These are phyloP conservation scores for Cynara cardunculus DNA, from an alignment of 129 eudicot genomes.

Conservation along the genomic window DNA sequence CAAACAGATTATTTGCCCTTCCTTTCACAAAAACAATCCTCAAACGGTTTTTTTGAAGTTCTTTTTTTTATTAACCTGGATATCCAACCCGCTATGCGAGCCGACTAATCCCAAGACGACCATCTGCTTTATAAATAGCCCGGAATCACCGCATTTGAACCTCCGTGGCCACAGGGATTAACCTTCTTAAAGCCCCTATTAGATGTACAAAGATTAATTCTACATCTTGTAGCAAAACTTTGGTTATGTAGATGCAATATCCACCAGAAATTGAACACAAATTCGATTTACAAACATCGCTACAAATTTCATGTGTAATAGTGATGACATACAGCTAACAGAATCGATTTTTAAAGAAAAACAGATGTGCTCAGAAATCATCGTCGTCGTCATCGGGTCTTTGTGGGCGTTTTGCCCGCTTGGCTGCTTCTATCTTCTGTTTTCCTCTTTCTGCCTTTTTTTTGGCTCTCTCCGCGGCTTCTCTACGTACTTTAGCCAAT, in stretches of 20 bases:
- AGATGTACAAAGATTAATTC: neutral
- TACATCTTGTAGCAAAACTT: neutral
- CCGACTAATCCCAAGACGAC: too few species aligned
- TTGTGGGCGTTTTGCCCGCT: conserved; percentile 23
- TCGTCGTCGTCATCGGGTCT: conserved; percentile 5
- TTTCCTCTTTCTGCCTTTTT: conserved; percentile 27
- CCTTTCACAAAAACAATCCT: too few species aligned
- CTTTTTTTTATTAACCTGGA: too few species aligned
- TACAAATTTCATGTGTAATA: neutral
- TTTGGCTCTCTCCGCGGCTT: conserved; percentile 27
- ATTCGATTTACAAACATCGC: neutral
- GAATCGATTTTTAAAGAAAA: neutral
- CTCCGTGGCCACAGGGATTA: too few species aligned
- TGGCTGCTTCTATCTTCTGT: conserved; percentile 23
- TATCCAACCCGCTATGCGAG: too few species aligned
- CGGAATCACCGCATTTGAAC: too few species aligned
- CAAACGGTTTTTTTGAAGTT: neutral
- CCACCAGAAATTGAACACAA: neutral
- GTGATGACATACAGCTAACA: neutral
- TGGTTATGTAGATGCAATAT: neutral
- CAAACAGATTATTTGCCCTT: too few species aligned
- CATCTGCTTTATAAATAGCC: too few species aligned
- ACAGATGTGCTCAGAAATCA: conserved; percentile 12
- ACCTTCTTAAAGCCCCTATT: neutral
- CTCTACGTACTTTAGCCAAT: conserved; percentile 19